Evolutionary conservation across 2,329 filamentous ascomycete genomes (phyloP).

Genomic region (Furcasterigmium furcatum): DNA sequence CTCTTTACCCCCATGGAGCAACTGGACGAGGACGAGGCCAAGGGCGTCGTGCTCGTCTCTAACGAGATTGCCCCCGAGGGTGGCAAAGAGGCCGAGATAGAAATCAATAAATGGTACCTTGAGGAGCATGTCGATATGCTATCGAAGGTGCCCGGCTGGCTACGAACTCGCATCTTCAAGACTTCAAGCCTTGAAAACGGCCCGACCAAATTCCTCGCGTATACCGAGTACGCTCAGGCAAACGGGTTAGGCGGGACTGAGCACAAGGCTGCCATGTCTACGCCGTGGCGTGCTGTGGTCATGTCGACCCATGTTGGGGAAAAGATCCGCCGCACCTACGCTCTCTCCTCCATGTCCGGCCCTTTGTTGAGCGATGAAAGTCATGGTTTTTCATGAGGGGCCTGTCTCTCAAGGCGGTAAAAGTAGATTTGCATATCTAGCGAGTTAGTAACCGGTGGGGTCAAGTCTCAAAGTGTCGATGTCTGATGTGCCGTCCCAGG

Average conservation of each 20-base stretch:
- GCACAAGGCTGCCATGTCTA: slow-evolving; percentile 59
- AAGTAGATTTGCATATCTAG: no score
- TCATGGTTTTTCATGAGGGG: no score
- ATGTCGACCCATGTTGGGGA: slow-evolving; percentile 54
- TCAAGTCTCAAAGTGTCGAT: no score
- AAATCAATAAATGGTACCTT: slow-evolving; percentile 65
- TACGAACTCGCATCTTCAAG: slow-evolving; percentile 67
- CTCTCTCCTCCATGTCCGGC: slow-evolving; percentile 78
- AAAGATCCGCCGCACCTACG: slow-evolving; percentile 59
- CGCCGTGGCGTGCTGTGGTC: slow-evolving; percentile 58
- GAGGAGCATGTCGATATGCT: slow-evolving; percentile 74
- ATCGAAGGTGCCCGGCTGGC: slow-evolving; percentile 73
- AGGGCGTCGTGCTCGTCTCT: slow-evolving; percentile 58
- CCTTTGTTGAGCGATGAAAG: no score
- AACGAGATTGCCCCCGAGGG: not conserved
- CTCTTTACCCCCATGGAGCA: slow-evolving; percentile 59
- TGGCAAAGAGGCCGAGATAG: slow-evolving; percentile 25
- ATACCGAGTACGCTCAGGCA: slow-evolving; percentile 68
- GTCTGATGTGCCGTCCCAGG: no score
- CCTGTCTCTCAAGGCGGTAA: no score
- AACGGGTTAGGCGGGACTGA: slow-evolving; percentile 67
- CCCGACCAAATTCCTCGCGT: slow-evolving; percentile 52
- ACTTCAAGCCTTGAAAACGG: slow-evolving; percentile 59
- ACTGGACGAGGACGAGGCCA: slow-evolving; percentile 53
- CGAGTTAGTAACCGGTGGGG: no score